These are phyloP conservation scores for Alternaria triticimaculans DNA, from an alignment of 2,329 filamentous ascomycete species.

Conservation along the genomic window DNA sequence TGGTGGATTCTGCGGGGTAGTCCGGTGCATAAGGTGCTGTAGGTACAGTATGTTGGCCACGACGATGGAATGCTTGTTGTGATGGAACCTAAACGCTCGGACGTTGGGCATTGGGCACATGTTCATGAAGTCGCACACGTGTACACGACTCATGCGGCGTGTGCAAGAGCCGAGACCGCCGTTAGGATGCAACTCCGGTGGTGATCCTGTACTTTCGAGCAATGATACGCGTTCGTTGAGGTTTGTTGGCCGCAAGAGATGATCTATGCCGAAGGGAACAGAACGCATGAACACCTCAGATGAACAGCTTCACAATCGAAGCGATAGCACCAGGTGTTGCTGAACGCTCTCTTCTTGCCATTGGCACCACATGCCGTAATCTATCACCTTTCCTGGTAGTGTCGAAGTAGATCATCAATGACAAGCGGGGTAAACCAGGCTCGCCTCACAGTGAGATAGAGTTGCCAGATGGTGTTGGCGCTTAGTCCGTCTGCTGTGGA, in stretches of 20 bases:
- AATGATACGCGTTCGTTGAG: neutral
- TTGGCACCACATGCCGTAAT: neutral
- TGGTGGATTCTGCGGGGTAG: conserved; percentile 8
- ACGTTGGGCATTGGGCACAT: conserved; percentile 19
- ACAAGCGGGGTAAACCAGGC: conserved; percentile 19
- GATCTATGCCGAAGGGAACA: neutral
- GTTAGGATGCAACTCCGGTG: neutral
- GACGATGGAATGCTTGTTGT: conserved; percentile 1
- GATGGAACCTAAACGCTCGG: conserved; percentile 1
- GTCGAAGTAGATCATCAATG: neutral
- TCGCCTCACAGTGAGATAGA: neutral
- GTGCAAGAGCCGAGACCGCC: conserved; percentile 4
- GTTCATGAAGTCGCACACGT: conserved; percentile 15
- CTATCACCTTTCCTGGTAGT: neutral
- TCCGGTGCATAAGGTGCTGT: neutral
- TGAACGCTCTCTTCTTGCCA: neutral
- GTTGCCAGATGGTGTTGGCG: conserved; percentile 3
- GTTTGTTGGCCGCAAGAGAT: neutral
- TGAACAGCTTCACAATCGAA: conserved; percentile 1
- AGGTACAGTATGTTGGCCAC: neutral
- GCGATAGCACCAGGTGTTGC: neutral
- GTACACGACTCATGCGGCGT: conserved; percentile 7
- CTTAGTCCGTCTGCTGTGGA: conserved; percentile 3
- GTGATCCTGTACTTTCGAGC: neutral
- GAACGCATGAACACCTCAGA: neutral